phyloP scores from a whole-genome alignment of 2,329 filamentous ascomycete genomes.

The Ophiostoma perfectum region DNA sequence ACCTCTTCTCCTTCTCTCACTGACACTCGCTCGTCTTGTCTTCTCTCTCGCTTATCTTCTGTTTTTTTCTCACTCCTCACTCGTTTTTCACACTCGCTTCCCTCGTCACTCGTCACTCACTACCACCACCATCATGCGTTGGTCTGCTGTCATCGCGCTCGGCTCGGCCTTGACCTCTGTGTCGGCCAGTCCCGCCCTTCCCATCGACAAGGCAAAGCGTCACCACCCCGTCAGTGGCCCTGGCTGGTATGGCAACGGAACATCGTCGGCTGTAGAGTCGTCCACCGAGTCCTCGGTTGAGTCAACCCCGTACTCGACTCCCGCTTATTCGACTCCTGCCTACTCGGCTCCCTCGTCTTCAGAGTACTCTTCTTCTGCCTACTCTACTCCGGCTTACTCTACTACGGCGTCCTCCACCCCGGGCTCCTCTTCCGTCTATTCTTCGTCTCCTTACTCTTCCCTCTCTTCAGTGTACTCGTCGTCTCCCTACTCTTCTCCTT shows the following conservation, averaged over 20 bases:
- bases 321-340: neutral
- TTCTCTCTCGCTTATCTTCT: neutral
- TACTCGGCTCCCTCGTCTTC: neutral
- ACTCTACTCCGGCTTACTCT: neutral
- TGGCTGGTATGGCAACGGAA: conserved; percentile 1
- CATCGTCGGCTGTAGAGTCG: neutral
- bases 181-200: conserved; percentile 18
- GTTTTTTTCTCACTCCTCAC: neutral
- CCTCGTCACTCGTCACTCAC: neutral
- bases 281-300: neutral
- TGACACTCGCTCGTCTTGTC: neutral
- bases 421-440: neutral
- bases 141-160: conserved; percentile 21
- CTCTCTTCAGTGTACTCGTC: conserved; percentile 9
- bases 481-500: neutral
- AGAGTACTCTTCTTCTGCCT: neutral
- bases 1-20: neutral
- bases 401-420: neutral
- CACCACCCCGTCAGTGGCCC: neutral
- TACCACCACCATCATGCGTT: conserved; percentile 18
- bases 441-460: neutral
- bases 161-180: conserved; percentile 22
- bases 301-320: conserved; percentile 1
- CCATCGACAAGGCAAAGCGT: neutral
- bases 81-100: neutral